Evolutionary conservation across 108 stramenopile species (phyloP), one percentile per base, ranked within the genome.

Genomic region (Cyclotella kingstonii): DNA sequence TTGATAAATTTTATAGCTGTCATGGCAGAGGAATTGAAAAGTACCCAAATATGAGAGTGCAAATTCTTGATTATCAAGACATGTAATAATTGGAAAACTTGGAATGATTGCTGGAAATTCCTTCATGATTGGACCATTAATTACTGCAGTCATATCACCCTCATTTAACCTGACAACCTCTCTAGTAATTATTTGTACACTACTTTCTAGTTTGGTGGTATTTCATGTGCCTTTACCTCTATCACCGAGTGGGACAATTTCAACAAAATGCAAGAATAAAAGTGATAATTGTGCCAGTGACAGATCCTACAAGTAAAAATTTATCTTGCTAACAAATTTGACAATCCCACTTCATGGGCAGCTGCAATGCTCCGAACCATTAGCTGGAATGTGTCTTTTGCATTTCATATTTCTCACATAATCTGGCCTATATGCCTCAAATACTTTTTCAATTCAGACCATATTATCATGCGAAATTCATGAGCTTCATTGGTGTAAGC

Each of bases 91-190:
- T 2, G 93, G 93, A 5, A 84, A 70, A 41, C 56, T 94, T 18
- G 93, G 93, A 0, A 94, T 91, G 93, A 64, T 79, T 1, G 84
- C 67, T n/a, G 93, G 93, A 5, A 59, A 90, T 33, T 79, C 85
- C 12, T 87, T 92, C 48, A 92, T 92, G 91, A 51, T 81, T 29
- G 91, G 91, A 9, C 91, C 91, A 3, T 54, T 87, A 52, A 48
- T 73, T 9, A 56, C 72, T 23, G 72, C 72, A 7, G 34, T 77
- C 0, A 64, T 76, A 9, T 65, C 65, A 1, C 39, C 81, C 2
- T 76, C 73, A 10, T 87, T 84, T 58, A 45, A 80, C 29, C 55
- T 66, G n/a, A 87, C 86, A 18, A 55, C 74, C 8, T 35, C 53
- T 23, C 63, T 79, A 29, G 77, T 78, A 6, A 67, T 74, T 2